Conservation (phyloP, 345 rosid species). For the Mercurialis annua region DNA sequence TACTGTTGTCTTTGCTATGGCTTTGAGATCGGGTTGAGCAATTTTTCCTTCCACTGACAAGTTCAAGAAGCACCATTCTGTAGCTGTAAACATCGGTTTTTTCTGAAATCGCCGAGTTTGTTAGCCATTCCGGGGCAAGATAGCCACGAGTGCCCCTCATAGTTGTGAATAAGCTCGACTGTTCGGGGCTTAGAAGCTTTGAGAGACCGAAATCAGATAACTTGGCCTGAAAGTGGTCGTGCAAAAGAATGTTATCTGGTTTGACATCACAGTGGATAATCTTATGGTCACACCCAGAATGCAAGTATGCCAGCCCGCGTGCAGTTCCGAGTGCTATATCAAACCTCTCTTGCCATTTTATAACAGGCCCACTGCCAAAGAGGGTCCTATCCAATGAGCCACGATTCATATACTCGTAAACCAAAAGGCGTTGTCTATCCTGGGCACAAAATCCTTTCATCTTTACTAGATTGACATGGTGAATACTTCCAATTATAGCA, state of each 20-base stretch:
- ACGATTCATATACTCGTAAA: constrained; percentile 29
- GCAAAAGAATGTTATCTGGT: constrained; percentile 30
- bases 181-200: constrained; percentile 26
- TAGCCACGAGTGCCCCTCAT: constrained; percentile 32
- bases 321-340: constrained; percentile 31
- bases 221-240: constrained; percentile 21
- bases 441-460: constrained; percentile 28
- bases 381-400: constrained; percentile 27
- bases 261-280: constrained; percentile 31
- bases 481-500: constrained; percentile 27
- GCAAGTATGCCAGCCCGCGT: constrained; percentile 27
- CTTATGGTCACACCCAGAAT: constrained; percentile 19
- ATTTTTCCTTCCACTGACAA: constrained; percentile 30
- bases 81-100: constrained; percentile 30
- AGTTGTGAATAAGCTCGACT: constrained; percentile 27
- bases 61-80: constrained; percentile 29
- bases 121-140: constrained; percentile 33
- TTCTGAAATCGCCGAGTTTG: constrained; percentile 22
- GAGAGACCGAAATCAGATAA: constrained; percentile 31
- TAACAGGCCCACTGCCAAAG: constrained; percentile 18
- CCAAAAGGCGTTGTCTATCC: constrained; percentile 25
- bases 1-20: constrained; percentile 15
- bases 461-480: constrained; percentile 27
- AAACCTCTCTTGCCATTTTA: constrained; percentile 27
- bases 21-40: constrained; percentile 17